Percentiles rank a stretch among this genome's conserved stretches.
These are phyloP conservation scores for Nemophila menziesii DNA, from an alignment of 257 asterid genomes.

Conservation along the genomic window DNA sequence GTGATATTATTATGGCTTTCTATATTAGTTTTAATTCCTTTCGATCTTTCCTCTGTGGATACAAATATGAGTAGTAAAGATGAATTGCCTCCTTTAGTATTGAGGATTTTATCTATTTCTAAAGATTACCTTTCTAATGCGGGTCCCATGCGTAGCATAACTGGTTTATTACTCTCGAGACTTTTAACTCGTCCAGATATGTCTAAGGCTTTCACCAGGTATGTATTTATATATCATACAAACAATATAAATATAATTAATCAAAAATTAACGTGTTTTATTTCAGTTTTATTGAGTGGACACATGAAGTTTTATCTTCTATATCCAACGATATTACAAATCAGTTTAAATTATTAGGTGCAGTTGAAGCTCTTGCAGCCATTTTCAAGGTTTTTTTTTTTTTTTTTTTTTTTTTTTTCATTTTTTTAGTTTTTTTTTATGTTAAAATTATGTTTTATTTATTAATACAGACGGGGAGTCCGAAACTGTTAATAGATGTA, in stretches of 20 bases:
- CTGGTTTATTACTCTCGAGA: slow-evolving; percentile 80
- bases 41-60: slow-evolving; percentile 85
- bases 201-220: slow-evolving; percentile 72
- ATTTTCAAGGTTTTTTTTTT: slow-evolving; percentile 48
- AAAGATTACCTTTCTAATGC: slow-evolving; percentile 79
- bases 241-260: neutral
- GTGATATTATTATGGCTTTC: slow-evolving; percentile 84
- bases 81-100: slow-evolving; percentile 70
- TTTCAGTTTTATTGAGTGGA: slow-evolving; percentile 85
- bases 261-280: slow-evolving; percentile 11
- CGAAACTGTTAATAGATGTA: slow-evolving; percentile 47
- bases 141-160: slow-evolving; percentile 88
- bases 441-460: neutral
- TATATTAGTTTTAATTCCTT: slow-evolving; percentile 86
- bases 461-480: slow-evolving; percentile 65
- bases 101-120: slow-evolving; percentile 53
- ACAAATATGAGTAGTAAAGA: slow-evolving; percentile 55
- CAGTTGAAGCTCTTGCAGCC: slow-evolving; percentile 76
- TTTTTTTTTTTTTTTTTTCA: no score
- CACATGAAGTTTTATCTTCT: slow-evolving; percentile 52
- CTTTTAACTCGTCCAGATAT: slow-evolving; percentile 93
- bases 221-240: neutral
- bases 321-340: slow-evolving; percentile 40
- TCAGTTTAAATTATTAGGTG: slow-evolving; percentile 74
- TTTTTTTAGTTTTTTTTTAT: no score